phyloP scores from a whole-genome alignment of 768 basidiomycete species.

The Rhizopogon rudus region DNA sequence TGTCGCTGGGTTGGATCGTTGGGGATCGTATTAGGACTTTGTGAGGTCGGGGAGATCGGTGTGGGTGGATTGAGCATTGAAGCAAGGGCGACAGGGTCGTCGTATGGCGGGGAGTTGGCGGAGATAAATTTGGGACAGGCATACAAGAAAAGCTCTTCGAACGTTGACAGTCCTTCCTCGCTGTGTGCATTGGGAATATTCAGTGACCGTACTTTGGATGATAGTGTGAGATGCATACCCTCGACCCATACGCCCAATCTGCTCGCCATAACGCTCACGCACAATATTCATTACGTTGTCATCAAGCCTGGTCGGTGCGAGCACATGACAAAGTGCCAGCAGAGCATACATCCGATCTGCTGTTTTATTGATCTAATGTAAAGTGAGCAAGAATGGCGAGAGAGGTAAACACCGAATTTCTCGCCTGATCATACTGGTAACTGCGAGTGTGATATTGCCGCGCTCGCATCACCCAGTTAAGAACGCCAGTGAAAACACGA shows the following conservation, averaged over 20 bases:
- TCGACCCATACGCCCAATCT: conserved; percentile 78
- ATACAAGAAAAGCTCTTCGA: conserved; percentile 89
- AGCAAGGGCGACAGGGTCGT: conserved; percentile 62
- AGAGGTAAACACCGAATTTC: conserved; percentile 2
- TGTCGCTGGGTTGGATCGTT: conserved; percentile 81
- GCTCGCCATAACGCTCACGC: conserved; percentile 92
- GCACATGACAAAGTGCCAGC: conserved; percentile 88
- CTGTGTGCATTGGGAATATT: conserved; percentile 26
- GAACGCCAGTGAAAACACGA: conserved; percentile 85
- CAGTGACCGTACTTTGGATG: not conserved
- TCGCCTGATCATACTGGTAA: conserved; percentile 93
- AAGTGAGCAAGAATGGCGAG: not conserved
- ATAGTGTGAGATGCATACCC: conserved; percentile 48
- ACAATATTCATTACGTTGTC: conserved; percentile 92
- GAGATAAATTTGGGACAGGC: conserved; percentile 97
- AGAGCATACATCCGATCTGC: conserved; percentile 98
- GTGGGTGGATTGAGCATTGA: conserved; percentile 37
- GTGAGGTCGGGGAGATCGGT: conserved; percentile 26
- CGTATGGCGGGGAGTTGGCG: conserved; percentile 92
- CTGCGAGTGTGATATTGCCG: conserved; percentile 95
- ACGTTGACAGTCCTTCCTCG: conserved; percentile 70
- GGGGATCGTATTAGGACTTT: conserved; percentile 17
- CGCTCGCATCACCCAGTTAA: conserved; percentile 96
- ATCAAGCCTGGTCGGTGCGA: conserved; percentile 89
- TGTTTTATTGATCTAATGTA: conserved; percentile 86